phyloP scores from a whole-genome alignment of 148 eudicot genomes.

The Vaccinium corymbosum region DNA sequence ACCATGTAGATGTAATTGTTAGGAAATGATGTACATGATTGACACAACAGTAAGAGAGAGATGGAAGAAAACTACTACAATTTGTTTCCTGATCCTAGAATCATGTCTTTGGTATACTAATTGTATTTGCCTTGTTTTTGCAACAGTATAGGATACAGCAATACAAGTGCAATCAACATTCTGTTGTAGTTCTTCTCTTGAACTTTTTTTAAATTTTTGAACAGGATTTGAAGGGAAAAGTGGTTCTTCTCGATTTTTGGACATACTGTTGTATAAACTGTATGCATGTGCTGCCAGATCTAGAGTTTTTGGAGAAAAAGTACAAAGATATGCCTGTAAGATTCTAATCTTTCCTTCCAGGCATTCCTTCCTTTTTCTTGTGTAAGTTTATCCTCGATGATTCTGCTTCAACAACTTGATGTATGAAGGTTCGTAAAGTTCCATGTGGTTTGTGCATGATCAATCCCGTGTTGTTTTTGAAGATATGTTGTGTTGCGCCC shows the following conservation, averaged over 20 bases:
- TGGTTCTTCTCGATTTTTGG: slow-evolving; percentile 95
- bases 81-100: not conserved
- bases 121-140: not conserved
- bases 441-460: not conserved
- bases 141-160: not conserved
- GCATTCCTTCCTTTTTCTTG: not conserved
- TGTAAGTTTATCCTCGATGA: not conserved
- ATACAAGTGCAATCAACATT: not conserved
- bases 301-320: slow-evolving; percentile 85
- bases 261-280: slow-evolving; percentile 98
- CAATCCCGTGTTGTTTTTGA: not conserved
- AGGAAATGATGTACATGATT: slow-evolving; percentile 1
- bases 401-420: not conserved
- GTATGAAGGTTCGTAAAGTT: not conserved
- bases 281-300: slow-evolving; percentile 97
- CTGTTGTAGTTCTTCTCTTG: not conserved
- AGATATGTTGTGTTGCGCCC: not conserved
- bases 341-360: slow-evolving; percentile 12
- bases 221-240: slow-evolving; percentile 96
- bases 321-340: slow-evolving; percentile 90
- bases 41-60: not conserved
- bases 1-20: not conserved
- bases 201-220: slow-evolving; percentile 20
- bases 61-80: not conserved
- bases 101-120: not conserved